Conservation (phyloP, 768 basidiomycete species). For the Pleurotus platypus region DNA sequence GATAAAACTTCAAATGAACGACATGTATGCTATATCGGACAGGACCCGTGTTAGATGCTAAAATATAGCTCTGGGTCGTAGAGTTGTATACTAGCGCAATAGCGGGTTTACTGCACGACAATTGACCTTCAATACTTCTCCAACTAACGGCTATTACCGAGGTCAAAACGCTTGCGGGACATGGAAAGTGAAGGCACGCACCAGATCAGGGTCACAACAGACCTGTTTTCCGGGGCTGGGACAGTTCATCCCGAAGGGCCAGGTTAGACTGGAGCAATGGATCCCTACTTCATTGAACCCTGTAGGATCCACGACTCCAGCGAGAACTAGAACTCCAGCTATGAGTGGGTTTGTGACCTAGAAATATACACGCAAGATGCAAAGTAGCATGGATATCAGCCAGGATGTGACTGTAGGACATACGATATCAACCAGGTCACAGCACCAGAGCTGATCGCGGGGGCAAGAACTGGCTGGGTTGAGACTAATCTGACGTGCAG, state of each 20-base stretch:
- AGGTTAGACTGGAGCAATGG: not conserved
- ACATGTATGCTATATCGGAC: too few species aligned
- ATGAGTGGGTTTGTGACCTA: too few species aligned
- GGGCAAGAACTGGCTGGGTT: not conserved
- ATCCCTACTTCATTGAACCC: not conserved
- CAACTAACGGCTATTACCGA: too few species aligned
- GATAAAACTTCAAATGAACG: too few species aligned
- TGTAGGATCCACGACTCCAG: not conserved
- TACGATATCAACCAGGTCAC: not conserved
- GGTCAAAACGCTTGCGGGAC: too few species aligned
- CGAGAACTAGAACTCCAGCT: not conserved
- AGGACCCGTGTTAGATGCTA: too few species aligned
- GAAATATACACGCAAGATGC: too few species aligned
- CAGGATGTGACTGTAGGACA: not conserved
- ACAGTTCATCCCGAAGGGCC: not conserved
- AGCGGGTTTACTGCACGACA: too few species aligned
- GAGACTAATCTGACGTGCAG: not conserved
- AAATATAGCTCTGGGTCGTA: too few species aligned
- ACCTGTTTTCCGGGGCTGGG: not conserved
- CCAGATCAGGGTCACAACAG: not conserved
- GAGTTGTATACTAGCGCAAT: too few species aligned
- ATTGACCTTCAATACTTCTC: too few species aligned
- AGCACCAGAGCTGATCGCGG: not conserved
- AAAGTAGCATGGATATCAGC: not conserved
- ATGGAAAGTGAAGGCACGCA: not conserved